Evolutionary conservation across 768 basidiomycete genomes (phyloP), one percentile per base, ranked within the genome.

Genomic region (Trametes meyenii): DNA sequence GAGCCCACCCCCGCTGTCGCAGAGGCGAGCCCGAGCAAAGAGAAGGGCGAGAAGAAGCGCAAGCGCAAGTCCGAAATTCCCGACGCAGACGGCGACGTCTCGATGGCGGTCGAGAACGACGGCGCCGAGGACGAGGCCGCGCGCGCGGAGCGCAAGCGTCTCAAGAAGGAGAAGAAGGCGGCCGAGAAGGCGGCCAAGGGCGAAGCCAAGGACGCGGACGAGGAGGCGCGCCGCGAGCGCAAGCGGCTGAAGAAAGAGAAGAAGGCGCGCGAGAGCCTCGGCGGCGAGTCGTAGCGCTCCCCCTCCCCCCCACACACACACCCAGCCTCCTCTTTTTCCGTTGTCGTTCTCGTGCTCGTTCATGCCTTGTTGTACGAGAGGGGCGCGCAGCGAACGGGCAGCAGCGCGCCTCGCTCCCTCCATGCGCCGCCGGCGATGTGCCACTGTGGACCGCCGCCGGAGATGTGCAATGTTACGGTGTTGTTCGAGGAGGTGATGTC

Each of bases 11-110:
- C 66, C 36, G 64, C 71, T 0, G 60, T 65, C 10, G 64, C 67
- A 46, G 77, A 77, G 57, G 59, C 70, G 48, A 76, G 75, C 29
- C 71, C 76, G 16, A 69, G 76, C 8, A 79, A 77, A 68, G 75
- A 75, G 52, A 80, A 81, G 69, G 80, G 84, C 26, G 90, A 93
- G 71, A 91, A 92, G 77, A 96, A 96, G 72, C 85, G 92, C 55
- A 94, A 93, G 74, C 85, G 90, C 50, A 90, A 90, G 70, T 88
- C 87, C 1, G 88, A 86, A 63, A 80, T 71, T 8, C 73, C 75
- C 0, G 84, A 78, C 21, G 79, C 71, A 10, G 77, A 74, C 16
- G 75, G 68, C n/a, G 78, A 82, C 56, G 74, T 79, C 23, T 74
- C 82, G 13, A 76, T 80, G 71, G 74, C 67, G 3, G 72, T 71